Base-by-base conservation (phyloP, 495 filamentous ascomycete genomes). In the Podospora fimiseda region DNA sequence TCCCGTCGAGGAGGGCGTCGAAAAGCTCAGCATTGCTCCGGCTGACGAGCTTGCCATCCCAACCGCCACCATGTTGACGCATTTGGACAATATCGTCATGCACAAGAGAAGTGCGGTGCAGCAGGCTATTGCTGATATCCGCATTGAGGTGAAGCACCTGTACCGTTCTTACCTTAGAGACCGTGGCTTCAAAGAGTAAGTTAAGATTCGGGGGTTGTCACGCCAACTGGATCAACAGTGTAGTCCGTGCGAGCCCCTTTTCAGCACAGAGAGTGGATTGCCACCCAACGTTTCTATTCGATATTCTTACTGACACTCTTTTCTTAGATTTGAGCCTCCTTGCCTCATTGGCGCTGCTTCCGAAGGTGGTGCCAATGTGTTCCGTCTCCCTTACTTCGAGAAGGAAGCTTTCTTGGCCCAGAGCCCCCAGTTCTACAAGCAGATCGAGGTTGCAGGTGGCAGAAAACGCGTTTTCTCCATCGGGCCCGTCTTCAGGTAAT, bases 391-490 rank as follows among this genome's bases (percentile, higher is more conserved):
- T 40, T 98, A 98, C 71, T 96, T 96, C 69, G 88, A 85, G 57
- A 77, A 84, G 53, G 82, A 86, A 45, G 90, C 86, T 2, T 98
- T 81, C 70, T 76, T 96, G 9, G 57, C 58, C 15, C 61, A 66
- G 52, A 70, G 65, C 1, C 93, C 93, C 11, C 93, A 98, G 69
- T 81, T 98, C 44, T 92, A 94, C 69, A 96, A 98, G 75, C 93
- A 98, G 61, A 89, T 94, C 77, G 85, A 89, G 65, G 95, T 98
- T 60, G 90, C 91, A 19, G 89, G 90, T 60, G 93, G 94, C 48
- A 81, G 93, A 68, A 83, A 92, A 65, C 84, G 82, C 51, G 92
- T 98, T 9, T 96, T 88, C 64, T 87, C 90, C 63, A 85, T 94
- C 51, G 89, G 88, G 0, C 62, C 87, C 3, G 92, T 97, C 8